Evolutionary conservation across 352 stramenopile genomes (phyloP).

Genomic region (Pythium monospermum): DNA sequence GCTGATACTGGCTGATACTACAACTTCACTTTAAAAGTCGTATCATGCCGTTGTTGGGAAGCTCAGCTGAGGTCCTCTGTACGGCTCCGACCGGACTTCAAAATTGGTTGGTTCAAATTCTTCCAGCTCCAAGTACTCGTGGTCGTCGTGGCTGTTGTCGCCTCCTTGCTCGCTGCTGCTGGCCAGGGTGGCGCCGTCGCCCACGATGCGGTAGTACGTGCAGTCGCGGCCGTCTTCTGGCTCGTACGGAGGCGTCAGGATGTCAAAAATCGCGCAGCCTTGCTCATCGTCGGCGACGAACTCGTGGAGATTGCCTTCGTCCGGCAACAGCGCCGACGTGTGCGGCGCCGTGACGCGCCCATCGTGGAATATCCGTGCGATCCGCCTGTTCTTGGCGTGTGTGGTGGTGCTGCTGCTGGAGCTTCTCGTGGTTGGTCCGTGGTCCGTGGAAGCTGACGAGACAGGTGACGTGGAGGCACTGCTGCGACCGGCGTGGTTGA

Average conservation of each 20-base stretch:
- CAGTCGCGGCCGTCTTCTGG: conserved; percentile 56
- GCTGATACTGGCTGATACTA: too few relatives aligned
- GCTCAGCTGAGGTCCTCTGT: conserved; percentile 36
- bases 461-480: conserved; percentile 10
- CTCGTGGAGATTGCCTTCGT: conserved; percentile 73
- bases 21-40: too few relatives aligned
- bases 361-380: conserved; percentile 42
- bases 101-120: conserved; percentile 48
- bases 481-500: too few relatives aligned
- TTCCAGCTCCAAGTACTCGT: conserved; percentile 30
- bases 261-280: conserved; percentile 82
- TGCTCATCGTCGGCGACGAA: conserved; percentile 62
- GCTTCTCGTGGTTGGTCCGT: too few relatives aligned
- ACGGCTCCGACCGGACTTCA: conserved; percentile 43
- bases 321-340: conserved; percentile 67
- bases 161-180: too few relatives aligned
- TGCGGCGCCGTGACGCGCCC: conserved; percentile 39
- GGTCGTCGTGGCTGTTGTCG: conserved; percentile 10
- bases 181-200: conserved; percentile 17
- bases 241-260: conserved; percentile 83
- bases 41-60: neutral
- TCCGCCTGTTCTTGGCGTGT: conserved; percentile 4
- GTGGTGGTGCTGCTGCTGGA: too few relatives aligned
- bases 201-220: conserved; percentile 62
- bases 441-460: neutral